phyloP scores from a whole-genome alignment of 352 stramenopile genomes.

The Globisporangium recalcitrans region DNA sequence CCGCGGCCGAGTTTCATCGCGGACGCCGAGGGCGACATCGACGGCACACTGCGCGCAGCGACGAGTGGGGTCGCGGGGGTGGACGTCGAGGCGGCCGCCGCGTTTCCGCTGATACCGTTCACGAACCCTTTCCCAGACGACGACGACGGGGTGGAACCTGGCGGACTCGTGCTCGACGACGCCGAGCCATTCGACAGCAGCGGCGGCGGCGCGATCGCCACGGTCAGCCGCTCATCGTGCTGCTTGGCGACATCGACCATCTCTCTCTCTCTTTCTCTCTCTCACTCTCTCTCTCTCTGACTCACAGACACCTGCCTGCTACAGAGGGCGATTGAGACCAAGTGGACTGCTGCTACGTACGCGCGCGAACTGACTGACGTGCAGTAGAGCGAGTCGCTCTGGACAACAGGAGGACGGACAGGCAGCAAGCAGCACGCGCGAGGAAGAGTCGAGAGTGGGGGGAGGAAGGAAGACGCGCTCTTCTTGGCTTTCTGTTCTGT shows the following conservation, averaged over 20 bases:
- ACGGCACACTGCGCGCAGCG: neutral
- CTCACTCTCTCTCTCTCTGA: neutral
- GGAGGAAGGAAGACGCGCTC: neutral
- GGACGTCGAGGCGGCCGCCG: neutral
- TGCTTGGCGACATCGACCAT: slow-evolving; percentile 6
- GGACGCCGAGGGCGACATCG: slow-evolving; percentile 10
- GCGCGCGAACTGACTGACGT: neutral
- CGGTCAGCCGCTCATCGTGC: neutral
- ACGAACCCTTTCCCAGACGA: neutral
- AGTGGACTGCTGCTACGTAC: slow-evolving; percentile 2
- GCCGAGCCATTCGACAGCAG: slow-evolving; percentile 1
- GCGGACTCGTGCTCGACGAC: neutral
- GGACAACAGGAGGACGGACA: neutral
- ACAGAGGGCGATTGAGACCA: neutral
- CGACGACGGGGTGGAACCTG: neutral
- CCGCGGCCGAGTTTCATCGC: slow-evolving; percentile 20
- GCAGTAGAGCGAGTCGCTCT: too few relatives aligned
- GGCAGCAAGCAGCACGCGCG: neutral
- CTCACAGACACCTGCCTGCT: neutral
- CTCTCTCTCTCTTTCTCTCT: neutral
- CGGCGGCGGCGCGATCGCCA: neutral
- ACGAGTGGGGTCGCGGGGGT: slow-evolving; percentile 4
- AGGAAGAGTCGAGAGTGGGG: neutral
- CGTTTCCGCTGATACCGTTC: neutral
- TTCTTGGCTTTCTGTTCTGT: neutral